Percentiles rank a stretch among this genome's conserved stretches.
phyloP scores from a whole-genome alignment of 1,284 basidiomycete species.

The Microbotryum violaceum region DNA sequence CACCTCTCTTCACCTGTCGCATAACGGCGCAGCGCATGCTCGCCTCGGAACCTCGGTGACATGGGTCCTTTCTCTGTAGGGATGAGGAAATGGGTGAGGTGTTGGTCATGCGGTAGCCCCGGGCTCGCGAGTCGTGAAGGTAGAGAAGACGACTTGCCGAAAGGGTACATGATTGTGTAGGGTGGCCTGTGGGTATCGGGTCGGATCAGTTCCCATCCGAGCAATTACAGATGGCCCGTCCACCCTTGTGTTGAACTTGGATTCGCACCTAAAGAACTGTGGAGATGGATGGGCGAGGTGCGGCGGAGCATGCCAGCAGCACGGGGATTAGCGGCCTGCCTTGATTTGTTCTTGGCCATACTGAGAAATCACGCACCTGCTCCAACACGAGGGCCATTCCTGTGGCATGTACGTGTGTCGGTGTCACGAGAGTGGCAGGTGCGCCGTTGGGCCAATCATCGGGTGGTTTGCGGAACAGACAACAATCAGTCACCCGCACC shows the following conservation, averaged over 20 bases:
- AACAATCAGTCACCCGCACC: no score
- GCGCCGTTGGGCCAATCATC: no score
- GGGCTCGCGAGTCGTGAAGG: not conserved
- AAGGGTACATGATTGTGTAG: slow-evolving; percentile 97
- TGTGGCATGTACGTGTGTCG: no score
- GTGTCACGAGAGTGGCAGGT: no score
- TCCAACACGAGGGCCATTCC: slow-evolving; percentile 96
- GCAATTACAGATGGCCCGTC: no score
- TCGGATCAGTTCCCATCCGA: no score
- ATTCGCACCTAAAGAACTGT: slow-evolving; percentile 34
- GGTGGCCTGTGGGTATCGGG: slow-evolving; percentile 51
- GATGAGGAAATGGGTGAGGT: slow-evolving; percentile 14
- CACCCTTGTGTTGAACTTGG: no score
- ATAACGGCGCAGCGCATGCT: slow-evolving; percentile 96
- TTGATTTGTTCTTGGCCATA: not conserved
- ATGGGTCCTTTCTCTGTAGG: slow-evolving; percentile 82
- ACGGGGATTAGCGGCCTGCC: not conserved
- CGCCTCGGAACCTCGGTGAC: slow-evolving; percentile 95
- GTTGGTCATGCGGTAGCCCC: not conserved
- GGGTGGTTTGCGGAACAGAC: no score
- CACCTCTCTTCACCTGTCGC: slow-evolving; percentile 98
- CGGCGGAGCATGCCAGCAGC: not conserved
- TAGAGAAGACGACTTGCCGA: slow-evolving; percentile 40
- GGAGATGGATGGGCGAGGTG: not conserved
- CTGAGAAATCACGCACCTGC: slow-evolving; percentile 70